These are phyloP conservation scores for Pestalotiopsis sp. DNA, from an alignment of 2,329 filamentous ascomycete species.

Conservation along the genomic window DNA sequence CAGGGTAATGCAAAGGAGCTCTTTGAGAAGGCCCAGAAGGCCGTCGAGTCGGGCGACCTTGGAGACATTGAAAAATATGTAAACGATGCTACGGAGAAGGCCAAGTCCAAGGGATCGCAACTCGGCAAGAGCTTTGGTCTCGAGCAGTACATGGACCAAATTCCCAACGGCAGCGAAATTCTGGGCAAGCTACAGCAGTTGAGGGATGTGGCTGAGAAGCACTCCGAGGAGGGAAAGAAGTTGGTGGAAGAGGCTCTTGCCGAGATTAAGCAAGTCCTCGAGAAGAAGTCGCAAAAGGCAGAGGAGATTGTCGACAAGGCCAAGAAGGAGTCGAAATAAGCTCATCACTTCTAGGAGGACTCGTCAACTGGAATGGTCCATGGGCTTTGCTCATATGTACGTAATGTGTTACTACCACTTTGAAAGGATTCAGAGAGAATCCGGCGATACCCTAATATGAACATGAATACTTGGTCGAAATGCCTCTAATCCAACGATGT, in stretches of 20 bases:
- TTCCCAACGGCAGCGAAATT: conserved; percentile 66
- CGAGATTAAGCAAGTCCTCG: conserved; percentile 65
- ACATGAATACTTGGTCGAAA: neutral
- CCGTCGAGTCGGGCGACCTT: conserved; percentile 62
- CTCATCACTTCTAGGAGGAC: too few species aligned
- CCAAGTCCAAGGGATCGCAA: conserved; percentile 50
- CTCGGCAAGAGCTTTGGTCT: conserved; percentile 45
- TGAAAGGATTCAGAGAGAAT: neutral
- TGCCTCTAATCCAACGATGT: too few species aligned
- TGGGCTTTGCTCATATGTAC: neutral
- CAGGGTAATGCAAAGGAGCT: conserved; percentile 66
- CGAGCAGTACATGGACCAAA: conserved; percentile 65
- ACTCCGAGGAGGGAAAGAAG: conserved; percentile 70
- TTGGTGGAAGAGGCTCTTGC: conserved; percentile 69
- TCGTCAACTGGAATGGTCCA: too few species aligned
- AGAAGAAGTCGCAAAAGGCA: conserved; percentile 58
- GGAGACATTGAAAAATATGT: conserved; percentile 63
- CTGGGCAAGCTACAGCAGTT: conserved; percentile 67
- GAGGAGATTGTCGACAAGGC: conserved; percentile 60
- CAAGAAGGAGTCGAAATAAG: conserved; percentile 46
- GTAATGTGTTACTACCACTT: neutral
- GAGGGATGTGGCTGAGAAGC: conserved; percentile 65
- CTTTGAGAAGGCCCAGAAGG: conserved; percentile 62
- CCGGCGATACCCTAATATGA: neutral
- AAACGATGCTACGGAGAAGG: conserved; percentile 59